Evolutionary conservation across 768 basidiomycete genomes (phyloP).

Genomic region (Mycena metata): DNA sequence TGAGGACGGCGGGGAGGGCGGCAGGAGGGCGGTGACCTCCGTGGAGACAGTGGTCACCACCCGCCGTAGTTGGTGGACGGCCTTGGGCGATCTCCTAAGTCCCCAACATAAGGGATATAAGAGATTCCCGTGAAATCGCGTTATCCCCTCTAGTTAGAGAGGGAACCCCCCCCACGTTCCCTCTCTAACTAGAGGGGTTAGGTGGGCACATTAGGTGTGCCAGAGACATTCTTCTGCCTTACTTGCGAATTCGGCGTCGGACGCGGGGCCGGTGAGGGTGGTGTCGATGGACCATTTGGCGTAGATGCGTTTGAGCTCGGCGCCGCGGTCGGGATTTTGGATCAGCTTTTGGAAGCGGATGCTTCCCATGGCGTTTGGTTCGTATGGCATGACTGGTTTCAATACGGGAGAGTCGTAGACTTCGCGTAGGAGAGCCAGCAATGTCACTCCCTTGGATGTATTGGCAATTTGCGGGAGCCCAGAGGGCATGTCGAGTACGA

Average conservation of each 20-base stretch:
- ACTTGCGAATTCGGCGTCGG: constrained; percentile 40
- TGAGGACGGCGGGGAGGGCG: no score
- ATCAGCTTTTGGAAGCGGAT: constrained; percentile 45
- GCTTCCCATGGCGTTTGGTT: constrained; percentile 51
- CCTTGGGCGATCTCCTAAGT: no score
- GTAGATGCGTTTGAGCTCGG: constrained; percentile 52
- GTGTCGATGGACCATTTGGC: constrained; percentile 50
- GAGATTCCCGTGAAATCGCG: no score
- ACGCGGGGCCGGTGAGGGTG: constrained; percentile 34
- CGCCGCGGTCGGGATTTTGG: constrained; percentile 45
- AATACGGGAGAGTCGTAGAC: constrained; percentile 65
- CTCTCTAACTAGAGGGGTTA: no score
- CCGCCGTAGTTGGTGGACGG: no score
- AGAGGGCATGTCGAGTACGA: constrained; percentile 23
- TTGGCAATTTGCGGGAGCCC: constrained; percentile 15
- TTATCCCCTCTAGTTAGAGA: no score
- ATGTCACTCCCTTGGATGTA: constrained; percentile 48
- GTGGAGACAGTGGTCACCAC: no score
- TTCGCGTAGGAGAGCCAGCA: constrained; percentile 65
- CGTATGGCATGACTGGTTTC: constrained; percentile 67
- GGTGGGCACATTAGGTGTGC: no score
- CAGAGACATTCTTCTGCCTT: constrained; percentile 56
- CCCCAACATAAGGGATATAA: no score
- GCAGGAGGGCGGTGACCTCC: no score
- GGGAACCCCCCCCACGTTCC: no score